These are phyloP conservation scores for Exophiala sideris DNA, from an alignment of 2,329 filamentous ascomycete genomes.

Conservation along the genomic window DNA sequence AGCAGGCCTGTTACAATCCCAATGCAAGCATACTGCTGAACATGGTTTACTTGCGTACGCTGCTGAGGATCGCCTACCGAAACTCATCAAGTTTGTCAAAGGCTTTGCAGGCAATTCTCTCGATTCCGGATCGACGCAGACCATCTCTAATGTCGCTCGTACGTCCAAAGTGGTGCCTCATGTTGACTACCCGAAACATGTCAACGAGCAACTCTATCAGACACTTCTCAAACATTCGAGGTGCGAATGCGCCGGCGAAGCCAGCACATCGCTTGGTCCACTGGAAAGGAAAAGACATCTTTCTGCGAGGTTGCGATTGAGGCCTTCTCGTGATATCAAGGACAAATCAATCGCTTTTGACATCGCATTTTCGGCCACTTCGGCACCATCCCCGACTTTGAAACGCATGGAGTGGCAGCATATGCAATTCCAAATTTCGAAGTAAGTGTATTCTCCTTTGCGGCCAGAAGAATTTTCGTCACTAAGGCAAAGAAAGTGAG, in stretches of 20 bases:
- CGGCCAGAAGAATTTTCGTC: too few species aligned
- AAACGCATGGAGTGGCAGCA: not conserved
- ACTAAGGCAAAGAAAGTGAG: too few species aligned
- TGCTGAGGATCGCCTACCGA: not conserved
- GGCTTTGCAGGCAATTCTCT: too few species aligned
- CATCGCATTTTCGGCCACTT: not conserved
- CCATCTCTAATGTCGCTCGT: not conserved
- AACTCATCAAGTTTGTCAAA: not conserved
- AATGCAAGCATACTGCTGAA: not conserved
- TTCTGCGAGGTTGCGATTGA: not conserved
- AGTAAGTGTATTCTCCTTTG: too few species aligned
- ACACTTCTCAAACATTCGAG: not conserved
- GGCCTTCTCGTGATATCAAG: not conserved
- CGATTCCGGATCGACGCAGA: too few species aligned
- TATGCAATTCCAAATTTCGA: slow-evolving; percentile 2
- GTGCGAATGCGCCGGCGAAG: not conserved
- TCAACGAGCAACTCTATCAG: not conserved
- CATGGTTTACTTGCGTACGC: not conserved
- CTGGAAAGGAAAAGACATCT: not conserved
- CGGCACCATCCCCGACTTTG: not conserved
- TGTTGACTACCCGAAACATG: not conserved
- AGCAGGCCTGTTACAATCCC: not conserved
- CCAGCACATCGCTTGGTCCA: too few species aligned
- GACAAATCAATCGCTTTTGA: not conserved
- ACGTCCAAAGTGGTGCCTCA: not conserved